Conservation (phyloP, 202 grass and related monocot genomes). For the Alloteropsis angusta region DNA sequence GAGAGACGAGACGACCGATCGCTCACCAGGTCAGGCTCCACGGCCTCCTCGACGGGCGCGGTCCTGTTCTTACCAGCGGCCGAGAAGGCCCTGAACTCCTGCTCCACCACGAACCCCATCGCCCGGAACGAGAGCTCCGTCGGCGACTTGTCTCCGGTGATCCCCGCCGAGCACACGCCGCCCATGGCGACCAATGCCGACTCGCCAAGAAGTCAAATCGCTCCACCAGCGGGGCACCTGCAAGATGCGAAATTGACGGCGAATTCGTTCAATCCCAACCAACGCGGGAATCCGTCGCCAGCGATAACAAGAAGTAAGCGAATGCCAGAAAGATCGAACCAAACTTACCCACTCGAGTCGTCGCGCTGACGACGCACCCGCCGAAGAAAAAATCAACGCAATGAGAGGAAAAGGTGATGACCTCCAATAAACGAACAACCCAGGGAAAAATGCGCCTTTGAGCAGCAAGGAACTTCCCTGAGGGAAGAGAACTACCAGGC, state of each 20-base stretch:
- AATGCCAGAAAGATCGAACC: neutral
- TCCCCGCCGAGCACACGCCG: conserved; percentile 51
- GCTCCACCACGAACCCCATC: conserved; percentile 41
- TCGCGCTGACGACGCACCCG: conserved; percentile 11
- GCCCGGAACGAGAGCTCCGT: conserved; percentile 45
- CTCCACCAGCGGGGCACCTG: neutral
- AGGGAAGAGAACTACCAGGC: neutral
- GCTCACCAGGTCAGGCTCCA: neutral
- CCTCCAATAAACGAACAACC: neutral
- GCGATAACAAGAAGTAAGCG: neutral
- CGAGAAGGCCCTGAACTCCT: conserved; percentile 34
- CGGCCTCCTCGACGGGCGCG: conserved; percentile 28
- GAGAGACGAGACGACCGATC: neutral
- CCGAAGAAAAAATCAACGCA: neutral
- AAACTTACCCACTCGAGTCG: neutral
- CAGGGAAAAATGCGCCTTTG: neutral
- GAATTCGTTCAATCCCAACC: neutral
- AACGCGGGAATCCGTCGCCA: neutral
- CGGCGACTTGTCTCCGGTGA: conserved; percentile 35
- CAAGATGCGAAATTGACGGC: conserved; percentile 5
- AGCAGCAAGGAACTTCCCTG: neutral
- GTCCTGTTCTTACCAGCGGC: conserved; percentile 32
- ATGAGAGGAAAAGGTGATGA: neutral
- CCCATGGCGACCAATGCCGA: conserved; percentile 37
- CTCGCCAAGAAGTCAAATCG: neutral